These are phyloP conservation scores for Westerdykella sp. DNA, from an alignment of 2,329 filamentous ascomycete species.

Conservation along the genomic window DNA sequence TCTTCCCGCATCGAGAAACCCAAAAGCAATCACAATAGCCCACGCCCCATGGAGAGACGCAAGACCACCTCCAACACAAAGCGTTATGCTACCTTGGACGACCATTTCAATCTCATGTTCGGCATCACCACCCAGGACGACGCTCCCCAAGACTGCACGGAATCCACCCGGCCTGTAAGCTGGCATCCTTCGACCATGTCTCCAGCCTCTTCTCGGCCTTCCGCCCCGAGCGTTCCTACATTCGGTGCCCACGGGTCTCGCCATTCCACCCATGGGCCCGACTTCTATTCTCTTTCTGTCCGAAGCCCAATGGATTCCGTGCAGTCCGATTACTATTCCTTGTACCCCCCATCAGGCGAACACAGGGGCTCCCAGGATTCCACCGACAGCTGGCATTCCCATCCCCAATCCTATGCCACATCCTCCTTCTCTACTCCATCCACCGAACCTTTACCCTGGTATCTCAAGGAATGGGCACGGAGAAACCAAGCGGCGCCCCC, in stretches of 20 bases:
- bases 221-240: conserved; percentile 33
- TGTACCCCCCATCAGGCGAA: conserved; percentile 11
- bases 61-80: conserved; percentile 35
- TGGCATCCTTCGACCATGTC: conserved; percentile 63
- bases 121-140: conserved; percentile 27
- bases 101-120: conserved; percentile 40
- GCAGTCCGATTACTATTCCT: conserved; percentile 10
- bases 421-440: conserved; percentile 29
- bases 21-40: conserved; percentile 36
- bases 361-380: conserved; percentile 22
- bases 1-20: conserved; percentile 37
- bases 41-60: conserved; percentile 30
- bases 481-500: conserved; percentile 23
- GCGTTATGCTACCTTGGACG: conserved; percentile 36
- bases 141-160: conserved; percentile 17
- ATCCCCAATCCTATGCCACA: conserved; percentile 18
- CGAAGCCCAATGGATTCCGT: conserved; percentile 27
- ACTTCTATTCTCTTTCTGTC: conserved; percentile 32
- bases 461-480: conserved; percentile 34
- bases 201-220: conserved; percentile 9
- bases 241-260: conserved; percentile 25
- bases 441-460: conserved; percentile 31
- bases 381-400: conserved; percentile 25
- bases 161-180: conserved; percentile 54
- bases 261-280: conserved; percentile 24